Conservation (phyloP, 1,284 basidiomycete genomes). For the Marasmius tenuissimus region DNA sequence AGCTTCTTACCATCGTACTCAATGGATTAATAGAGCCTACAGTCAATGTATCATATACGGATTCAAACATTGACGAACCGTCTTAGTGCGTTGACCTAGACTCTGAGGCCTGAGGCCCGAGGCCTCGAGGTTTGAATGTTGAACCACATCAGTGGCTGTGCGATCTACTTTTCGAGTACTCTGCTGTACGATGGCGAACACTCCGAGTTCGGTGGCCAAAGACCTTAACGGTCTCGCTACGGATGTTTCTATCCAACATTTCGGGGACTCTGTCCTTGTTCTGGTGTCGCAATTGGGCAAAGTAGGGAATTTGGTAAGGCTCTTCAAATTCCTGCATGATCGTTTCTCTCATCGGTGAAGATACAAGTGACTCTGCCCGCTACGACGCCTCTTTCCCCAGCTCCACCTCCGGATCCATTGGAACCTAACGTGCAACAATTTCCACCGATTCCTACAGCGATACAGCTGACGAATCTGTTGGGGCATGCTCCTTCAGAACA, state of each 20-base stretch:
- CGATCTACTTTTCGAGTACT: no score
- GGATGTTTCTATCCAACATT: conserved; percentile 76
- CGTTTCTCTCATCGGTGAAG: conserved; percentile 38
- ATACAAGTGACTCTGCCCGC: conserved; percentile 81
- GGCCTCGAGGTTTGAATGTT: no score
- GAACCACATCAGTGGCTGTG: no score
- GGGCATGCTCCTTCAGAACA: conserved; percentile 69
- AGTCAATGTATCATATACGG: no score
- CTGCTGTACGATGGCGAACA: no score
- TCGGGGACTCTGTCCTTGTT: conserved; percentile 77
- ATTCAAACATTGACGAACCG: no score
- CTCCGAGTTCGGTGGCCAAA: conserved; percentile 30
- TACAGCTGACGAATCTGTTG: conserved; percentile 75
- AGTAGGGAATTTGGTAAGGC: conserved; percentile 78
- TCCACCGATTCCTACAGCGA: conserved; percentile 70
- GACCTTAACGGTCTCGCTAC: conserved; percentile 62
- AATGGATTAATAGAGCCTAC: no score
- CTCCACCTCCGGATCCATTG: conserved; percentile 34
- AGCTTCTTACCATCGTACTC: background rate
- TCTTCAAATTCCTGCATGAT: conserved; percentile 6
- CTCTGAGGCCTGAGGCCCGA: no score
- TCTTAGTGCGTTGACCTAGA: no score
- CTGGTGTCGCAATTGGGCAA: conserved; percentile 86
- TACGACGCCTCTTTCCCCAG: conserved; percentile 56
- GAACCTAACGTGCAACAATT: conserved; percentile 40